These are phyloP conservation scores for Candida freyschussii DNA, from an alignment of 1,139 yeast genomes.

Conservation along the genomic window DNA sequence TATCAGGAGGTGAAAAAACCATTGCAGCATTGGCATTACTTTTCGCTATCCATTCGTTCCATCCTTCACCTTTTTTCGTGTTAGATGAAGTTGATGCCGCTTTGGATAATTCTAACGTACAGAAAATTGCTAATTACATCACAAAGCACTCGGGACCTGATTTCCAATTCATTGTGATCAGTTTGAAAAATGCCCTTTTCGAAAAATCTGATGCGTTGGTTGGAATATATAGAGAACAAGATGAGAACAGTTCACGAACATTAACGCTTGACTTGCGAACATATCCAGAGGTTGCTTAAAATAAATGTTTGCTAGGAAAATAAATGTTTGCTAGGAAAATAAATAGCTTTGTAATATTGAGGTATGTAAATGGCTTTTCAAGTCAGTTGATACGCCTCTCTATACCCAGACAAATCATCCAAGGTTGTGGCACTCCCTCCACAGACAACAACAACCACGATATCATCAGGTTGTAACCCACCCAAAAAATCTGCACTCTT, in stretches of 20 bases:
- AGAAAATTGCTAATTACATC: slow-evolving; percentile 79
- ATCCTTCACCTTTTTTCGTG: slow-evolving; percentile 94
- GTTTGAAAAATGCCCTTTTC: slow-evolving; percentile 81
- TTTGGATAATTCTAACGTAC: slow-evolving; percentile 83
- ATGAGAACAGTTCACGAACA: slow-evolving; percentile 68
- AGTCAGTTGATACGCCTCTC: slow-evolving; percentile 11
- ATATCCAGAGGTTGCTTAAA: slow-evolving; percentile 38
- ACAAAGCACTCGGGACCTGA: slow-evolving; percentile 69
- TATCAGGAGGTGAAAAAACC: slow-evolving; percentile 96
- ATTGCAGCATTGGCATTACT: slow-evolving; percentile 91
- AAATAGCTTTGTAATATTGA: too few species aligned
- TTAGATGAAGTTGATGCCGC: slow-evolving; percentile 98
- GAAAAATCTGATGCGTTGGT: slow-evolving; percentile 88
- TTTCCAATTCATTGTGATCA: slow-evolving; percentile 90
- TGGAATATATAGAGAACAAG: slow-evolving; percentile 88
- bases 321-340: too few species aligned
- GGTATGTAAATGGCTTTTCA: too few species aligned
- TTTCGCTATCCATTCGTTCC: slow-evolving; percentile 86
- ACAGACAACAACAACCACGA: slow-evolving; percentile 55
- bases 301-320: background rate
- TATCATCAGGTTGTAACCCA: slow-evolving; percentile 39
- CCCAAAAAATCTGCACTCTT: slow-evolving; percentile 34
- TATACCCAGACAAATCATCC: slow-evolving; percentile 27
- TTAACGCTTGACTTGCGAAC: slow-evolving; percentile 67
- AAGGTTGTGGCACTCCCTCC: slow-evolving; percentile 53